A percentile compares a stretch with the other conserved stretches of the same genome.
phyloP scores from a whole-genome alignment of 345 rosid genomes.

The Citrus medica region DNA sequence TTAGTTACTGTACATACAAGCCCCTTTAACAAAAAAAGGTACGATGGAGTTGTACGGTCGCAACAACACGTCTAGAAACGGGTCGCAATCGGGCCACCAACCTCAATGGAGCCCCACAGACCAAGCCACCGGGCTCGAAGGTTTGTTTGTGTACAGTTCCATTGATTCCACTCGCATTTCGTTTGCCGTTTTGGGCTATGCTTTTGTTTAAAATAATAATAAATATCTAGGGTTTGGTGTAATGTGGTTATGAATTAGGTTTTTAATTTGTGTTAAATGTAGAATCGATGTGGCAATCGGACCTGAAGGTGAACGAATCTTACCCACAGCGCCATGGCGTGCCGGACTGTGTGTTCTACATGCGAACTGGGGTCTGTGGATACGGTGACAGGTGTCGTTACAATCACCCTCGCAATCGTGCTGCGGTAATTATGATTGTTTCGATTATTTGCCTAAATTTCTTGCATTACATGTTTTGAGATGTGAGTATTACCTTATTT shows the following conservation, averaged over 20 bases:
- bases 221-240: constrained; percentile 23
- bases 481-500: background rate
- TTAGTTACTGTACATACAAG: constrained; percentile 43
- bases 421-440: constrained; percentile 46
- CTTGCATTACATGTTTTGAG: background rate
- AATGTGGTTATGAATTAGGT: constrained; percentile 34
- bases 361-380: constrained; percentile 91
- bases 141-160: constrained; percentile 24
- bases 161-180: constrained; percentile 6
- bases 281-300: constrained; percentile 83
- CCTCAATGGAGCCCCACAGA: constrained; percentile 60
- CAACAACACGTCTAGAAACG: constrained; percentile 46
- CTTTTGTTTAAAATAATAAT: background rate
- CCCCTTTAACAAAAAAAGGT: background rate
- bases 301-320: constrained; percentile 43
- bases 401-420: constrained; percentile 95
- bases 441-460: background rate
- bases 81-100: constrained; percentile 52
- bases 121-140: constrained; percentile 65
- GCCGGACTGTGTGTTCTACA: constrained; percentile 90
- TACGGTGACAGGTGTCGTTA: constrained; percentile 81
- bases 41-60: constrained; percentile 76
- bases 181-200: constrained; percentile 18
- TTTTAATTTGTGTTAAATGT: constrained; percentile 27
- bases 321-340: constrained; percentile 82